These are phyloP conservation scores for Zymoseptoria brevis DNA, from an alignment of 2,329 filamentous ascomycete genomes.

Conservation along the genomic window DNA sequence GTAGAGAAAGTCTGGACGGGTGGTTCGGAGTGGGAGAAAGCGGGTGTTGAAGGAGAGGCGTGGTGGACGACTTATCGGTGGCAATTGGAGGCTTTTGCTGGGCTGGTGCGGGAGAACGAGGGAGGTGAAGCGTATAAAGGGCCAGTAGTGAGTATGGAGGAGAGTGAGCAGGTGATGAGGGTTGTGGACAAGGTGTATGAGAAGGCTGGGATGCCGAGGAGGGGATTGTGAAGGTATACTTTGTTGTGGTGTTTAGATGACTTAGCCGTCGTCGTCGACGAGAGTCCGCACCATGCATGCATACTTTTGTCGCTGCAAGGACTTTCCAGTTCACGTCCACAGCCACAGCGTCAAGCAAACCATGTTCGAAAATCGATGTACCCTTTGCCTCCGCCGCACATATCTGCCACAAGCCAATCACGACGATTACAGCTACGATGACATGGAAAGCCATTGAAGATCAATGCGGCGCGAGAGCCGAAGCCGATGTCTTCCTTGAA, in stretches of 20 bases:
- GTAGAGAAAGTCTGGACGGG: slow-evolving; percentile 5
- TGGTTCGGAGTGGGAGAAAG: slow-evolving; percentile 7
- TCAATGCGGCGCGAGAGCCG: neutral
- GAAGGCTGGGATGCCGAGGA: slow-evolving; percentile 20
- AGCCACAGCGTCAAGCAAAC: neutral
- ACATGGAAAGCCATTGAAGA: neutral
- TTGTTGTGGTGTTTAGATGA: neutral
- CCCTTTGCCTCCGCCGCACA: neutral
- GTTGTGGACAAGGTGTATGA: slow-evolving; percentile 30
- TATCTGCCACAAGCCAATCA: neutral
- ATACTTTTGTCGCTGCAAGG: neutral
- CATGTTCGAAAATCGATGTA: neutral
- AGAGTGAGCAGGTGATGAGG: slow-evolving; percentile 31
- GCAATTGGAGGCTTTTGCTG: slow-evolving; percentile 32
- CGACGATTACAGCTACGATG: neutral
- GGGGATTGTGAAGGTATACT: neutral
- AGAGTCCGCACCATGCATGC: neutral
- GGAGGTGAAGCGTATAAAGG: slow-evolving; percentile 10
- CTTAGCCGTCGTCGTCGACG: neutral
- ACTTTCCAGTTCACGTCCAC: neutral
- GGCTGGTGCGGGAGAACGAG: slow-evolving; percentile 25
- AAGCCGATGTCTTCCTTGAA: too few relatives aligned
- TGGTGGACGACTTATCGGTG: slow-evolving; percentile 32
- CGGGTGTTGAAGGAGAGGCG: slow-evolving; percentile 13
- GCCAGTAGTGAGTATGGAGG: slow-evolving; percentile 27